Evolutionary conservation across 1,284 basidiomycete species (phyloP), one percentile per base, ranked within the genome.

Genomic region (Ustilago sp.): DNA sequence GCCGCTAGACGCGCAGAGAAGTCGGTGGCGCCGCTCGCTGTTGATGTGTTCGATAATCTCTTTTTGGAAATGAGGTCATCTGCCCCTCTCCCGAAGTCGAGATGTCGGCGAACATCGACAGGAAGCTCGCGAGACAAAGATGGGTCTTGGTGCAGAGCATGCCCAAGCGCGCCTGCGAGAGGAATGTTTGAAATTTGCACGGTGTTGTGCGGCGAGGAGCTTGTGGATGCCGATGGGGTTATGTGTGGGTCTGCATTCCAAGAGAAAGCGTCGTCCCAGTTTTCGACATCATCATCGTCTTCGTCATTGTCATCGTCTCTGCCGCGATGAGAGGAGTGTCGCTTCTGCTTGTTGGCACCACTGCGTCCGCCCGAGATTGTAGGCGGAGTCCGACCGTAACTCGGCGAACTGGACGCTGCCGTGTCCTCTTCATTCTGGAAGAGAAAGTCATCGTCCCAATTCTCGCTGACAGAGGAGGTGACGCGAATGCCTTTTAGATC

Each of bases 391-490:
- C 15, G 43, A 11, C 32, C 15, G 53, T 39, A 45, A 34, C 39
- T 41, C 6, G 54, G 54, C 15, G 43, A 28, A 8, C 35, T 55
- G 15, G 63, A 38, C 2, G 56, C 65, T 2, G 31, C 17, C 4
- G 66, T 17, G 4, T 59, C 74, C 28, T 68, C 68, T 19, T 78
- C 72, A 17, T 77, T 72, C 35, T 77, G 73, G 47, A 81, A 81
- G 19, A 81, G 67, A 45, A 76, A 81, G 62, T 81, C 80, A 31
- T 80, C 80, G 15, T 81, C 80, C 80, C 80, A 81, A 19, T 55
- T 80, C 55, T 81, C 80, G 66, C 74, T 75, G 50, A 80, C 75
- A 15, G 59, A 36, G 3, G 65, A 71, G 3, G 74, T 76, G 28
- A 76, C 68, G 7, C 74, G 68, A 39, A 76, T 69, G 39, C 69